phyloP scores from a whole-genome alignment of 495 filamentous ascomycete genomes.

The Lasiosphaeria ovina region DNA sequence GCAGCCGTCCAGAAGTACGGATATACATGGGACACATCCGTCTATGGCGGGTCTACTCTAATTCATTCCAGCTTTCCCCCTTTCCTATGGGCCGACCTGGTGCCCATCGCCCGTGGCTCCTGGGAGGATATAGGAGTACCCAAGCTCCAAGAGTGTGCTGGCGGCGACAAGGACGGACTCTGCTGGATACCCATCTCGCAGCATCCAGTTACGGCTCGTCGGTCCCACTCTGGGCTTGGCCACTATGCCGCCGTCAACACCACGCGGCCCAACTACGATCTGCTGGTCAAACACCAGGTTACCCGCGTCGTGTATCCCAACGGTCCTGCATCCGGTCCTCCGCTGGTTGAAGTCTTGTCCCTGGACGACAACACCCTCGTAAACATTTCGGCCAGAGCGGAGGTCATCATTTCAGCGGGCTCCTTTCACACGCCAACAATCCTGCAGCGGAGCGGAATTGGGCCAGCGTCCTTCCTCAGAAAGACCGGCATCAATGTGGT shows the following conservation, averaged over 20 bases:
- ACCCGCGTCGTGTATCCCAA: slow-evolving; percentile 25
- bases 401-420: slow-evolving; percentile 21
- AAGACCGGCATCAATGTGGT: slow-evolving; percentile 15
- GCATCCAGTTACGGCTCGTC: slow-evolving; percentile 32
- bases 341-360: slow-evolving; percentile 23
- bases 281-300: slow-evolving; percentile 32
- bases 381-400: slow-evolving; percentile 20
- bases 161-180: slow-evolving; percentile 27
- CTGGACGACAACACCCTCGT: slow-evolving; percentile 15
- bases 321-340: slow-evolving; percentile 15
- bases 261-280: slow-evolving; percentile 35
- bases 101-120: slow-evolving; percentile 1
- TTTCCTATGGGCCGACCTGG: slow-evolving; percentile 26
- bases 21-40: slow-evolving; percentile 26
- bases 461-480: slow-evolving; percentile 14
- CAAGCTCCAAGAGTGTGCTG: slow-evolving; percentile 20
- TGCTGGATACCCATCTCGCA: slow-evolving; percentile 29
- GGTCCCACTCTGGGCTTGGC: slow-evolving; percentile 39
- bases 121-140: slow-evolving; percentile 23
- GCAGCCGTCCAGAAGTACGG: slow-evolving; percentile 16
- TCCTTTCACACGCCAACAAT: slow-evolving; percentile 20
- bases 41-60: slow-evolving; percentile 22
- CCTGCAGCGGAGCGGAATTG: slow-evolving; percentile 25
- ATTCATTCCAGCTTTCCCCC: slow-evolving; percentile 23
- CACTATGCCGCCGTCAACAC: slow-evolving; percentile 34